Evolutionary conservation across 2,329 filamentous ascomycete species (phyloP).

Genomic region (Cercospora beticola): DNA sequence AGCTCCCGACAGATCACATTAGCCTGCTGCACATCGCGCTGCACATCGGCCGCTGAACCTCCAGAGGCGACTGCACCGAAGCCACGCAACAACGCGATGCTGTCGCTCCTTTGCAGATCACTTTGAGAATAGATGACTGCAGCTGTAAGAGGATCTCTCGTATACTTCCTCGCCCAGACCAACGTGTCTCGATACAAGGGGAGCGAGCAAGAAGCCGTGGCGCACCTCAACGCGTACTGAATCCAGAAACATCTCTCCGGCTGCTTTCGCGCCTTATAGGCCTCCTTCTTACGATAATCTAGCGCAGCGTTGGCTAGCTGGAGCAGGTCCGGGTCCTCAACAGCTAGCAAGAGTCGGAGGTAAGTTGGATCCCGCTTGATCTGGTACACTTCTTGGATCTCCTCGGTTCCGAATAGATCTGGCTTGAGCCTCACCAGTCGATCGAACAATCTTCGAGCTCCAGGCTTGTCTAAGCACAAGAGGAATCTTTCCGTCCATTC

Average conservation of each 20-base stretch:
- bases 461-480: slow-evolving; percentile 2
- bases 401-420: background rate
- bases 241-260: slow-evolving; percentile 35
- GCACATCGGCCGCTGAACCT: slow-evolving; percentile 20
- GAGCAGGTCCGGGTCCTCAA: slow-evolving; percentile 7
- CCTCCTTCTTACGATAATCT: slow-evolving; percentile 29
- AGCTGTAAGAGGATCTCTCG: slow-evolving; percentile 39
- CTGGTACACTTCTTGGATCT: background rate
- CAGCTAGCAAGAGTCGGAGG: slow-evolving; percentile 16
- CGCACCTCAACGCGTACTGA: slow-evolving; percentile 32
- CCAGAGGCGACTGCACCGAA: background rate
- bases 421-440: slow-evolving; percentile 13
- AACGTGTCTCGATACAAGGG: slow-evolving; percentile 35
- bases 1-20: slow-evolving; percentile 36
- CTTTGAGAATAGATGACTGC: slow-evolving; percentile 29
- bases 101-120: slow-evolving; percentile 28
- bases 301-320: slow-evolving; percentile 19
- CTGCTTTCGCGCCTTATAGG: slow-evolving; percentile 31
- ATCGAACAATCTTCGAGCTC: slow-evolving; percentile 12
- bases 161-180: slow-evolving; percentile 40
- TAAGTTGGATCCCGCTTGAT: slow-evolving; percentile 12
- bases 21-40: slow-evolving; percentile 27
- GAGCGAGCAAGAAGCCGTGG: slow-evolving; percentile 38
- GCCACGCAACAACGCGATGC: slow-evolving; percentile 24
- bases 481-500: slow-evolving; percentile 12